Conservation (phyloP, 495 filamentous ascomycete genomes). For the Halenospora varia region DNA sequence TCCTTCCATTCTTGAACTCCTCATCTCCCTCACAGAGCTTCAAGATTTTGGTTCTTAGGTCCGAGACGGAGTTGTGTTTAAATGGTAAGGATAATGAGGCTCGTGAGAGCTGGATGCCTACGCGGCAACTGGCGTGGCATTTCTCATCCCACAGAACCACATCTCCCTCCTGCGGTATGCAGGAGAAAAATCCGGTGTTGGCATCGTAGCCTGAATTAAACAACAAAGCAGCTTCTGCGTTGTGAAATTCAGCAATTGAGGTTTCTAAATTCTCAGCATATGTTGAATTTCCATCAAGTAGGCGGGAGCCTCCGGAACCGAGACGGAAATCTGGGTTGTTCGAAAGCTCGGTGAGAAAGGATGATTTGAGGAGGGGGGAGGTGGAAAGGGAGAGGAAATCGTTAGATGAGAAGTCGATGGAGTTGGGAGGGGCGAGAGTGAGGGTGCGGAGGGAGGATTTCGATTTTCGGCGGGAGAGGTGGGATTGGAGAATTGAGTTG, state of each 20-base stretch:
- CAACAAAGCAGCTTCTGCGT: conserved; percentile 59
- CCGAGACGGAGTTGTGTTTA: conserved; percentile 53
- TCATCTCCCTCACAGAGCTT: conserved; percentile 14
- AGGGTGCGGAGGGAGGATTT: conserved; percentile 34
- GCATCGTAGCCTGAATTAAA: conserved; percentile 80
- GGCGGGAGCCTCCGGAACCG: conserved; percentile 56
- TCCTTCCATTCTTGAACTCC: conserved; percentile 26
- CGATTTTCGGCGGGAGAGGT: conserved; percentile 12
- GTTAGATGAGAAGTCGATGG: conserved; percentile 60
- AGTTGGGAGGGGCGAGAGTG: conserved; percentile 31
- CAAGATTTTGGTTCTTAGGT: conserved; percentile 26
- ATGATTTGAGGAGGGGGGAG: conserved; percentile 32
- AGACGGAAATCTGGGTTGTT: conserved; percentile 24
- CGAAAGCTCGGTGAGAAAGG: conserved; percentile 39
- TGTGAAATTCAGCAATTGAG: conserved; percentile 62
- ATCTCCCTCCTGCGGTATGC: conserved; percentile 66
- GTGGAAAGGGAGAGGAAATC: conserved; percentile 57
- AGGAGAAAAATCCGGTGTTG: conserved; percentile 64
- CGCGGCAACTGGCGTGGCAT: conserved; percentile 74
- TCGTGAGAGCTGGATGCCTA: conserved; percentile 68
- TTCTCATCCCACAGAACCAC: conserved; percentile 68
- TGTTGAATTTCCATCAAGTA: conserved; percentile 65
- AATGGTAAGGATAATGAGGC: conserved; percentile 50
- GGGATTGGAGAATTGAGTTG: too few species aligned
- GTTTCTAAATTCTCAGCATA: conserved; percentile 61